Conservation (phyloP, 192 early-diverging fungal species). For the Anaeromyces robustus region DNA sequence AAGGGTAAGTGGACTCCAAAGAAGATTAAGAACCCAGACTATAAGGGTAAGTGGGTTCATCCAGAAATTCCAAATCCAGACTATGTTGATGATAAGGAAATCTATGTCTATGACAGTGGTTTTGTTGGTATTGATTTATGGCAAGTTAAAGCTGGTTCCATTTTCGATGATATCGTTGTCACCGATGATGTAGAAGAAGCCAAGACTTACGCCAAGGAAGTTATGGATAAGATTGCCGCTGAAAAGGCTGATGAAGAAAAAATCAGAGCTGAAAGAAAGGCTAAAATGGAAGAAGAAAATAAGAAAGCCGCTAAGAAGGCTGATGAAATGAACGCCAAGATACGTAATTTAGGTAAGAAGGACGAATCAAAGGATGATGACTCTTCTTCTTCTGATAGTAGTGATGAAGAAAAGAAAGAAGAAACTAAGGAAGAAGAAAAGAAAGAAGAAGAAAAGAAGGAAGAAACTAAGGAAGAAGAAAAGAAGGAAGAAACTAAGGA, state of each 20-base stretch:
- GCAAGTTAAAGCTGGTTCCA: slow-evolving; percentile 30
- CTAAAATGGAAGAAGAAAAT: slow-evolving; percentile 1
- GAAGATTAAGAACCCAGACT: slow-evolving; percentile 27
- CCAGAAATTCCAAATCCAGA: slow-evolving; percentile 24
- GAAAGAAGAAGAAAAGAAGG: slow-evolving; percentile 11
- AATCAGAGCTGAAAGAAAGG: background rate
- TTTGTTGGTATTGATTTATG: slow-evolving; percentile 32
- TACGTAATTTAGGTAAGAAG: background rate
- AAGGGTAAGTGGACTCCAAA: slow-evolving; percentile 27
- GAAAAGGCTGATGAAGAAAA: background rate
- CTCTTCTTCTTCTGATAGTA: no score
- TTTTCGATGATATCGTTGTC: slow-evolving; percentile 35
- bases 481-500: slow-evolving; percentile 1
- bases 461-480: background rate
- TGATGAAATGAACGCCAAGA: background rate
- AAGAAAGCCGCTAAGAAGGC: slow-evolving; percentile 17
- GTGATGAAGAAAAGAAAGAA: background rate
- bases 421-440: slow-evolving; percentile 4
- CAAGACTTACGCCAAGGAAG: slow-evolving; percentile 15
- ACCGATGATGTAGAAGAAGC: slow-evolving; percentile 31
- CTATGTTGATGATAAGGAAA: slow-evolving; percentile 11
- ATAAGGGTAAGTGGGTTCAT: slow-evolving; percentile 28
- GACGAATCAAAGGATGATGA: background rate
- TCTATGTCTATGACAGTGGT: slow-evolving; percentile 13
- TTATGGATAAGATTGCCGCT: background rate